Base-by-base conservation (phyloP, 2,329 filamentous ascomycete genomes). In the Fusarium globosum region DNA sequence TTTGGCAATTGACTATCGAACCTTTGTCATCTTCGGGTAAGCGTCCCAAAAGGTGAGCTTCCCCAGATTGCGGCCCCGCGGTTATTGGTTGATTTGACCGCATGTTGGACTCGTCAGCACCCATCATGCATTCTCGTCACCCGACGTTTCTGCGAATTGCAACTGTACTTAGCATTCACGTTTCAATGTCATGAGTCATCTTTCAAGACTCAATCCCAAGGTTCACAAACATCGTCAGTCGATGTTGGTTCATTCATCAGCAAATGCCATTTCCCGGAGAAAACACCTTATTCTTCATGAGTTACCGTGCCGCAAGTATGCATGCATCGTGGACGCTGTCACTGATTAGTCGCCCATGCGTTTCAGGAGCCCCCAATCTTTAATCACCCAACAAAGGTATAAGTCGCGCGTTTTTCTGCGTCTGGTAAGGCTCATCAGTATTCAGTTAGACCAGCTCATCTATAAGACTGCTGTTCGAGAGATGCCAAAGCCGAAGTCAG, bases 61-160 rank as follows among this genome's bases (percentile, higher is more conserved):
- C 66, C 71, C 66, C 57, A 53, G 58, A 57, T 23, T 63, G 38
- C 10, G 59, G 39, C 38, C 46, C 45, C 41, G 36, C 42, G 38
- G 33, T 38, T 38, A 71, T 73, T 73, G 55, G 71, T 23, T 48
- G 36, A 23, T 33, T 36, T 15, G 41, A n/a, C 70, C 70, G 61
- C 71, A 73, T 73, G 43, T 42, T 21, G 30, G 26, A 48, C 49
- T 73, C 35, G 70, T 73, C 70, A 73, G 61, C 71, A 73, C 35
- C 28, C 48, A 42, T 53, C 16, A 42, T 57, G 41, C 53, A 63
- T 42, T 45, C 26, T 60, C 23, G 15, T 42, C 56, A 45, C 45
- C 35, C 21, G 33, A 4, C 8, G 21, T 23, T 33, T 23, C 18
- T 52, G 45, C 45, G 35, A 35, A n/a, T 41, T 36, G 26, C 5